phyloP scores from a whole-genome alignment of 495 filamentous ascomycete genomes.

The Hyphodiscus hymeniophilus region DNA sequence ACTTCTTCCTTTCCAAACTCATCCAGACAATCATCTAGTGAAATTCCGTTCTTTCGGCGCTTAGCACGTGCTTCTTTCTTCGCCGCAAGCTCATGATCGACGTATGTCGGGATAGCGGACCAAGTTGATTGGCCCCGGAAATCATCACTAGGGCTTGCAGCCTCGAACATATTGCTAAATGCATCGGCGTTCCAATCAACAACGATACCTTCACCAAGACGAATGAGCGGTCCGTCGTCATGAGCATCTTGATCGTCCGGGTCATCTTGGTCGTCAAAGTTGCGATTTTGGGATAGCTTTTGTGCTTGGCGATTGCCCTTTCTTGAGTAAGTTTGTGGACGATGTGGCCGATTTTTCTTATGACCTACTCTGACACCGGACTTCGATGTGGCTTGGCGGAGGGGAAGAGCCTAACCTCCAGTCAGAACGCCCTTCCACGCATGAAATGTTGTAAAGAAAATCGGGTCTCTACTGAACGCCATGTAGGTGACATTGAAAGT shows the following conservation, averaged over 20 bases:
- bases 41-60: slow-evolving; percentile 65
- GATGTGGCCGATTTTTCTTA: slow-evolving; percentile 9
- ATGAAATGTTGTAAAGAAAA: neutral
- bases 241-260: slow-evolving; percentile 16
- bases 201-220: slow-evolving; percentile 71
- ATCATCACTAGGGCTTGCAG: slow-evolving; percentile 26
- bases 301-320: slow-evolving; percentile 15
- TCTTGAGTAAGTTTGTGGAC: slow-evolving; percentile 25
- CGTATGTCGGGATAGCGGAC: slow-evolving; percentile 38
- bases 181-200: slow-evolving; percentile 70
- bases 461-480: no score
- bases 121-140: slow-evolving; percentile 46
- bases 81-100: slow-evolving; percentile 59
- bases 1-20: slow-evolving; percentile 93
- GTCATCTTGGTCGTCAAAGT: no score
- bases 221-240: slow-evolving; percentile 57
- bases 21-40: slow-evolving; percentile 82
- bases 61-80: slow-evolving; percentile 48
- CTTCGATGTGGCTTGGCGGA: slow-evolving; percentile 13
- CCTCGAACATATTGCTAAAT: slow-evolving; percentile 61
- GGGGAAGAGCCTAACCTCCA: slow-evolving; percentile 22
- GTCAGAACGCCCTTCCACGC: slow-evolving; percentile 8
- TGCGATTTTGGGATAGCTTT: slow-evolving; percentile 1
- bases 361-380: slow-evolving; percentile 20
- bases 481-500: no score